Percentiles rank a stretch among this genome's conserved stretches.
Evolutionary conservation across 2,329 filamentous ascomycete species (phyloP).

Genomic region (Cryphonectria naterciae): DNA sequence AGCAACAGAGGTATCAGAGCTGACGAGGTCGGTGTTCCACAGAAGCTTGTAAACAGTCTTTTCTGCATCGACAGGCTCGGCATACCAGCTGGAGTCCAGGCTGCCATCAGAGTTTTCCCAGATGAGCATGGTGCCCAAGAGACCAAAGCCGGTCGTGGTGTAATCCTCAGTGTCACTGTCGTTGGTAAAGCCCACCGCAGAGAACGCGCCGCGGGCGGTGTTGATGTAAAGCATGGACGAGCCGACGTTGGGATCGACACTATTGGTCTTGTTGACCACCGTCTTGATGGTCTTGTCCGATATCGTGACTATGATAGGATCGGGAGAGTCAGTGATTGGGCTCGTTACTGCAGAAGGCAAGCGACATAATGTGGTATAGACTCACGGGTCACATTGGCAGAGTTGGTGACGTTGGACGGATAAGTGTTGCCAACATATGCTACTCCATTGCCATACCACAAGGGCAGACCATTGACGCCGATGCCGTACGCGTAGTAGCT

Average conservation of each 20-base stretch:
- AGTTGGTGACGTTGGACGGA: not conserved
- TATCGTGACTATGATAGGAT: not conserved
- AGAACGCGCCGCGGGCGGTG: not conserved
- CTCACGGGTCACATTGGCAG: slow-evolving; percentile 8
- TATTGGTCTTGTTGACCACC: not conserved
- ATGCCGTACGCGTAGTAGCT: not conserved
- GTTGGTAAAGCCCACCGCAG: not conserved
- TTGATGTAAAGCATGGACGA: not conserved
- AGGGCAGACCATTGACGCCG: not conserved
- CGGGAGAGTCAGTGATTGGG: not conserved
- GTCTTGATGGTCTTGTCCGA: not conserved
- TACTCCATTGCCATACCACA: slow-evolving; percentile 4
- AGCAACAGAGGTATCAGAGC: not conserved
- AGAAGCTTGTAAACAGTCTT: not conserved
- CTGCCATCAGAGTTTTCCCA: not conserved
- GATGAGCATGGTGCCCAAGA: slow-evolving; percentile 4
- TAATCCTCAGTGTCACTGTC: not conserved
- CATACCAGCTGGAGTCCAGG: not conserved
- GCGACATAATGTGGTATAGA: not conserved
- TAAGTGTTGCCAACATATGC: not conserved
- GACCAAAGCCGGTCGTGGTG: not conserved
- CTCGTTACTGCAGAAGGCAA: not conserved
- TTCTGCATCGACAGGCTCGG: not conserved
- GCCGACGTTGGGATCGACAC: not conserved
- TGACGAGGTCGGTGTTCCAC: slow-evolving; percentile 3